A percentile compares a stretch with the other conserved stretches of the same genome.
Conservation (phyloP, 1,284 basidiomycete genomes). For the Papiliotrema laurentii region DNA sequence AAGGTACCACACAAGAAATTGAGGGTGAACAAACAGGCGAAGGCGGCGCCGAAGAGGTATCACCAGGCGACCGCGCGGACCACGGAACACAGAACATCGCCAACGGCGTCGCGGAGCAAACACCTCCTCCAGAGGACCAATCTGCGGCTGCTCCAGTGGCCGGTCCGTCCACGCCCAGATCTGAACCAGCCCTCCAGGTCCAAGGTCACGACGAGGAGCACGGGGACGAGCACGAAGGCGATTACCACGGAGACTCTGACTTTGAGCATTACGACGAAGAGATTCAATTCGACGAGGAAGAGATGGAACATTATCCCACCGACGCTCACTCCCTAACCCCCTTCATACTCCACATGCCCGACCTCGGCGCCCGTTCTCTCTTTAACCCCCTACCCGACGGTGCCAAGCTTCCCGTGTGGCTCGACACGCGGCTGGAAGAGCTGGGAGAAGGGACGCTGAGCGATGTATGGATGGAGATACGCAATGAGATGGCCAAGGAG, state of each 20-base stretch:
- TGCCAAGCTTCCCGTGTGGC: slow-evolving; percentile 20
- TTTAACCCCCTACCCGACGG: slow-evolving; percentile 21
- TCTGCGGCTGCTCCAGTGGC: background rate
- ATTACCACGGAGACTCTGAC: slow-evolving; percentile 6
- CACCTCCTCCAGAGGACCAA: background rate
- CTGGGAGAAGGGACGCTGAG: slow-evolving; percentile 27
- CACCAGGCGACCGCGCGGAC: background rate
- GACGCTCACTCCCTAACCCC: slow-evolving; percentile 23
- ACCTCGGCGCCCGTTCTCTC: slow-evolving; percentile 21
- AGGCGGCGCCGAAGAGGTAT: background rate
- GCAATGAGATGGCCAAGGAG: slow-evolving; percentile 22
- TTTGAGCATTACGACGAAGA: slow-evolving; percentile 3
- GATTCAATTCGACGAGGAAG: slow-evolving; percentile 11
- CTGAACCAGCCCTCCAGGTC: background rate
- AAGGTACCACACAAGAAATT: background rate
- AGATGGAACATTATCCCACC: slow-evolving; percentile 11
- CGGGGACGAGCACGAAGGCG: slow-evolving; percentile 3
- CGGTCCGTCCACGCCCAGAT: background rate
- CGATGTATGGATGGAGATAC: slow-evolving; percentile 25
- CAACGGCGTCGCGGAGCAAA: background rate
- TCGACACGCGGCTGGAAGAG: slow-evolving; percentile 23
- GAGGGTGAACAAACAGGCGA: background rate
- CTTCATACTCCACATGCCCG: slow-evolving; percentile 30
- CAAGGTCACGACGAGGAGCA: background rate
- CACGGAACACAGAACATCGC: background rate